Evolutionary conservation across 2,329 filamentous ascomycete species (phyloP).

Genomic region (Didymella pomorum): DNA sequence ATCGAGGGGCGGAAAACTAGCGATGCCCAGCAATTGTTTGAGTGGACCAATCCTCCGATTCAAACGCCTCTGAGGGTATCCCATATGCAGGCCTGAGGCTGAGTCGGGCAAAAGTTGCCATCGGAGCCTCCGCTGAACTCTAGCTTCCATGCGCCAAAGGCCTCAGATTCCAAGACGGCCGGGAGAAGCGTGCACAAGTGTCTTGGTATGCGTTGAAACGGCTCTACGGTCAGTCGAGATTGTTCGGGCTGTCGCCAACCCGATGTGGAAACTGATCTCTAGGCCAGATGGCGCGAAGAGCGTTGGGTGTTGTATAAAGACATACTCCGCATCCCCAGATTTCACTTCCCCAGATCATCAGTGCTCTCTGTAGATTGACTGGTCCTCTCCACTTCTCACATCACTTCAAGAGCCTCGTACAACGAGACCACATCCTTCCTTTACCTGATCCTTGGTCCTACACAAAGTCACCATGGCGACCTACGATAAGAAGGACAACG

Average conservation of each 20-base stretch:
- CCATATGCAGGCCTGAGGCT: constrained; percentile 15
- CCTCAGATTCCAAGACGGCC: constrained; percentile 34
- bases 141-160: constrained; percentile 18
- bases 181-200: constrained; percentile 31
- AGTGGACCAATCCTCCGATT: constrained; percentile 18
- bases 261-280: constrained; percentile 12
- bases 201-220: constrained; percentile 34
- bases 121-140: constrained; percentile 24
- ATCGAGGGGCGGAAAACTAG: constrained; percentile 17
- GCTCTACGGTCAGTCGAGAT: constrained; percentile 21
- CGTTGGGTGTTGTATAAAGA: constrained; percentile 29
- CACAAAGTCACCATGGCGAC: constrained; percentile 26
- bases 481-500: constrained; percentile 35
- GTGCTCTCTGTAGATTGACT: constrained; percentile 28
- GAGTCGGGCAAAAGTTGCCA: constrained; percentile 22
- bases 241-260: constrained; percentile 25
- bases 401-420: constrained; percentile 6
- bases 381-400: constrained; percentile 21
- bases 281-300: constrained; percentile 6
- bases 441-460: neutral
- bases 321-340: constrained; percentile 27
- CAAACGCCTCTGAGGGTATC: constrained; percentile 23
- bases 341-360: constrained; percentile 38
- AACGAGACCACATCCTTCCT: constrained; percentile 1
- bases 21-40: constrained; percentile 26